These are phyloP conservation scores for Chlamydomonas sphaeroides DNA, from an alignment of 139 green algal species.

Conservation along the genomic window DNA sequence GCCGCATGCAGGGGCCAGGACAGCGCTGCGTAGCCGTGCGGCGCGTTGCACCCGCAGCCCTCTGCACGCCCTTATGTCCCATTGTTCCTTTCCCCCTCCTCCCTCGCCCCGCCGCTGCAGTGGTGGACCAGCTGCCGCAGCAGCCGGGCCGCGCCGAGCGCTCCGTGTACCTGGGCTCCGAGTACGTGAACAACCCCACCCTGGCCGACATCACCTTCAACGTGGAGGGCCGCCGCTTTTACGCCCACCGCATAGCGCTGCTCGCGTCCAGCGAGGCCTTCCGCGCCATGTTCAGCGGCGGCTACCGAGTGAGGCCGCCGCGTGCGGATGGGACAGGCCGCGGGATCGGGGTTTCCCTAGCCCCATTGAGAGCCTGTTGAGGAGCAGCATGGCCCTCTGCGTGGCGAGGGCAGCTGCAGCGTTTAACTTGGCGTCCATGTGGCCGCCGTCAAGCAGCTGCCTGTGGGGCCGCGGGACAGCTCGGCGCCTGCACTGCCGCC, in stretches of 20 bases:
- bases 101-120: neutral
- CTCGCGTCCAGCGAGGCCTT: slow-evolving; percentile 92
- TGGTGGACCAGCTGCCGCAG: slow-evolving; percentile 37
- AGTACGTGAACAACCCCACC: slow-evolving; percentile 94
- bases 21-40: no score
- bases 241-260: slow-evolving; percentile 93
- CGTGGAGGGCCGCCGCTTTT: slow-evolving; percentile 90
- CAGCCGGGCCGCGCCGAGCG: slow-evolving; percentile 37
- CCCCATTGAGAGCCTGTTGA: no score
- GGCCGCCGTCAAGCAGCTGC: no score
- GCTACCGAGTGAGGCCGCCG: slow-evolving; percentile 78
- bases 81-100: no score
- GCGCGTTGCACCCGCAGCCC: no score
- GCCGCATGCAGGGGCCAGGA: no score
- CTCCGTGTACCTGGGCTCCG: slow-evolving; percentile 56
- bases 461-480: no score
- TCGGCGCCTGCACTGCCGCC: no score
- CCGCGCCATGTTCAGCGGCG: slow-evolving; percentile 93
- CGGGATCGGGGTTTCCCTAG: neutral
- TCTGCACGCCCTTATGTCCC: no score
- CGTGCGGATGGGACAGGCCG: neutral
- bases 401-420: no score
- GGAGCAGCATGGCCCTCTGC: no score
- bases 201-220: slow-evolving; percentile 94
- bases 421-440: no score